Conservation (phyloP, 371 early-diverging fungal genomes). For the Mortierella sp. region DNA sequence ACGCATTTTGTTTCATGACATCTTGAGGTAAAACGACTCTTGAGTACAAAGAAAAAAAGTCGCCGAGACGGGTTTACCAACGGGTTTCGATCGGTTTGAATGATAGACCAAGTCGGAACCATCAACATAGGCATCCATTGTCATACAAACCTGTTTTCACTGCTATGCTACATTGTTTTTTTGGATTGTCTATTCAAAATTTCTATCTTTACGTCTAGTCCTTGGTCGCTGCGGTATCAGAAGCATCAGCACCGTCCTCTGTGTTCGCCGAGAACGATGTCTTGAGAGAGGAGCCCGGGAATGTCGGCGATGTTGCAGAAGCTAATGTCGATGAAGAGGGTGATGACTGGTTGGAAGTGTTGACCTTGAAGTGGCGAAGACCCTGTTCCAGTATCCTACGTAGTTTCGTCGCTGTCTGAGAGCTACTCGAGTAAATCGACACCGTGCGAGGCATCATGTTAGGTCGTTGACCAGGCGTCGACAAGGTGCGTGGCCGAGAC, state of each 20-base stretch:
- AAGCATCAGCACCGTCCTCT: not conserved
- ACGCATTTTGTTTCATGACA: too few relatives aligned
- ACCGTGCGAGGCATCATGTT: slow-evolving; percentile 44
- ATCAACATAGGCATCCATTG: too few relatives aligned
- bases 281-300: slow-evolving; percentile 12
- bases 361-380: slow-evolving; percentile 38
- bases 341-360: too few relatives aligned
- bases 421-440: slow-evolving; percentile 52
- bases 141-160: too few relatives aligned
- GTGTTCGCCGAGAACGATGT: slow-evolving; percentile 6
- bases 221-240: not conserved
- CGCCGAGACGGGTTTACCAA: too few relatives aligned
- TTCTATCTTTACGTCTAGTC: not conserved
- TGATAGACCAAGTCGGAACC: too few relatives aligned
- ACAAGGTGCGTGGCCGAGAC: slow-evolving; percentile 38
- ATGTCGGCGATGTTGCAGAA: not conserved
- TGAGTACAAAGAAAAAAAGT: too few relatives aligned
- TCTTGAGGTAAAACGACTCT: too few relatives aligned
- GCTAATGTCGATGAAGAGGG: not conserved
- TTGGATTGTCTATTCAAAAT: not conserved
- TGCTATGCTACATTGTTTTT: too few relatives aligned
- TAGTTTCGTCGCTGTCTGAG: slow-evolving; percentile 44
- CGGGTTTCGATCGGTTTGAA: too few relatives aligned
- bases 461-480: slow-evolving; percentile 49
- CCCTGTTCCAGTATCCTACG: slow-evolving; percentile 48